phyloP scores from a whole-genome alignment of 495 filamentous ascomycete genomes.

The Sordaria brevicollis region DNA sequence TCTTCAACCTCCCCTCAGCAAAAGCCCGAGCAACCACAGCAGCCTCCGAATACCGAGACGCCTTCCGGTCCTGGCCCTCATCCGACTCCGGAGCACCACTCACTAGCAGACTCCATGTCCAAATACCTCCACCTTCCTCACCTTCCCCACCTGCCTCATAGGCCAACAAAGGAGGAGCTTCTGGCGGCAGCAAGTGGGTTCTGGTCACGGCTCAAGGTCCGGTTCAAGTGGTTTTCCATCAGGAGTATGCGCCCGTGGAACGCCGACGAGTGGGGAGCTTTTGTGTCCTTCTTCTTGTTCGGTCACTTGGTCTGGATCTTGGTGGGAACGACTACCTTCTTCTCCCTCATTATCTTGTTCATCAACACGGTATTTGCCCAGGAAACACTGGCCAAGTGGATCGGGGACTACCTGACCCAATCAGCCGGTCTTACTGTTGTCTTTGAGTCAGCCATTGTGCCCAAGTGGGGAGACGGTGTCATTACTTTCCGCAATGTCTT shows the following conservation, averaged over 20 bases:
- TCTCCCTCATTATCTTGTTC: constrained; percentile 76
- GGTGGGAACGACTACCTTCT: constrained; percentile 93
- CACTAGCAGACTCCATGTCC: constrained; percentile 29
- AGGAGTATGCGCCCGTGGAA: constrained; percentile 92
- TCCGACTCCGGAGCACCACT: constrained; percentile 16
- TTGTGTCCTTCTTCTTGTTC: constrained; percentile 88
- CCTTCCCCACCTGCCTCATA: constrained; percentile 58
- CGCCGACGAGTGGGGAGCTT: constrained; percentile 85
- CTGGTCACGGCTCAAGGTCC: constrained; percentile 79
- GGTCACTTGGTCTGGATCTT: constrained; percentile 93
- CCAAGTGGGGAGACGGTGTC: constrained; percentile 85
- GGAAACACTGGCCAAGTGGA: constrained; percentile 86
- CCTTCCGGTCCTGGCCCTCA: constrained; percentile 6
- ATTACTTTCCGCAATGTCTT: constrained; percentile 97
- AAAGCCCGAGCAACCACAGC: constrained; percentile 6
- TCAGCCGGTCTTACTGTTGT: constrained; percentile 93
- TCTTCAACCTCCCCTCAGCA: constrained; percentile 4
- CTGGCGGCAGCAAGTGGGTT: constrained; percentile 86
- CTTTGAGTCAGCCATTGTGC: constrained; percentile 96
- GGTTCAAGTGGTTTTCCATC: constrained; percentile 97
- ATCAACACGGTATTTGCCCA: constrained; percentile 97
- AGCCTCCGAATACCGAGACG: constrained; percentile 1
- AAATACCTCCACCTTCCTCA: constrained; percentile 55
- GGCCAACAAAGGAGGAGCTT: constrained; percentile 88
- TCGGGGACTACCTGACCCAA: constrained; percentile 91